Conservation (phyloP, 345 rosid species). For the Salix arbutifolia region DNA sequence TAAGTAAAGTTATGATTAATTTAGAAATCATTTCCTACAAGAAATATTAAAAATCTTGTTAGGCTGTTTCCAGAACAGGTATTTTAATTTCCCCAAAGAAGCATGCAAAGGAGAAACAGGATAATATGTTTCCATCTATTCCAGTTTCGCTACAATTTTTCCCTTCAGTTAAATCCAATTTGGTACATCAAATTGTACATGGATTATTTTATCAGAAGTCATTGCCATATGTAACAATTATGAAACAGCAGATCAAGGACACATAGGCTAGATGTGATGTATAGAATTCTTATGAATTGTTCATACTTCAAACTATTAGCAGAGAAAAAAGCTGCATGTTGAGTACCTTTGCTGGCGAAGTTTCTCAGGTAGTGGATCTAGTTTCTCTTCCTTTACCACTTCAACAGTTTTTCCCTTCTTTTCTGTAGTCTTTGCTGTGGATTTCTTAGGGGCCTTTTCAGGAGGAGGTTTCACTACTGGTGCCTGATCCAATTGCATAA, state of each 20-base stretch:
- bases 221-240: neutral
- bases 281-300: neutral
- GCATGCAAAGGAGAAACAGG: no score
- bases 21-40: no score
- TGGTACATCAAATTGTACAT: neutral
- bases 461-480: conserved; percentile 43
- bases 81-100: no score
- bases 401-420: conserved; percentile 54
- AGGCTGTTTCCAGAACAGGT: no score
- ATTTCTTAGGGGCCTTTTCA: conserved; percentile 41
- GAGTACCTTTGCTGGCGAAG: conserved; percentile 69
- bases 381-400: conserved; percentile 34
- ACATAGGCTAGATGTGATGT: neutral
- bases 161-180: neutral
- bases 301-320: neutral
- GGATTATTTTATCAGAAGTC: neutral
- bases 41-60: no score
- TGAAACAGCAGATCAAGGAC: neutral
- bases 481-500: conserved; percentile 15
- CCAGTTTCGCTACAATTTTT: neutral
- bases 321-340: neutral
- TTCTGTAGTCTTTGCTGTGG: conserved; percentile 39
- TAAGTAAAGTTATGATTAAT: no score
- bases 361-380: conserved; percentile 73
- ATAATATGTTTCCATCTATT: neutral